Base-by-base conservation (phyloP, 192 early-diverging fungal species). In the Coemansia sp. region DNA sequence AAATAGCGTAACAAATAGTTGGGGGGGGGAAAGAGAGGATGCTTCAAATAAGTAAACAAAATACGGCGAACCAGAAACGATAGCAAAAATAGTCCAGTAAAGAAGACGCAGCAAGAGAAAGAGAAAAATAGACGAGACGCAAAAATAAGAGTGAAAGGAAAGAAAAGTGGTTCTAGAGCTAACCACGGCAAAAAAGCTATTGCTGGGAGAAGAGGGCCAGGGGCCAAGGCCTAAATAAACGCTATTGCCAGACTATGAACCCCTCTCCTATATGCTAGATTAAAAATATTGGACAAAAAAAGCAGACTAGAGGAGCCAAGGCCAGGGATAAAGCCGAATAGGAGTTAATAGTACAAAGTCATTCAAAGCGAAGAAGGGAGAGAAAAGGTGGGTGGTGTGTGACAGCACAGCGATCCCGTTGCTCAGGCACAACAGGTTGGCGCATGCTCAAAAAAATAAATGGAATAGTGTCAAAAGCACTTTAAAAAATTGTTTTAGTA, bases 381-480 rank as follows among this genome's bases (percentile, higher is more conserved):
- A 24, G 5, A 48, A 20, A 50, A 50, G 23, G 13, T 14, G 13
- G 38, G 38, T 13, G 16, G 23, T 23, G 21, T 1, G 24, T 26
- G 46, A 13, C 5, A 50, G 2, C 23, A 26, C 23, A 23, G 46
- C 46, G 23, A 50, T 50, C 46, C 46, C 21, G 46, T 31, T 31
- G 31, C 46, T 26, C 23, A 26, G 46, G 46, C 46, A 50, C 46
- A 50, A 50, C 46, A 50, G 46, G 46, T 50, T 50, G 46, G 46
- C 46, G 11, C 46, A 26, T 26, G 46, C 46, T 10, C 46, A 50
- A 50, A 24, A 45, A 45, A 18, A 6, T n/a, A n/a, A 42, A 4
- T n/a, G 37, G 9, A 45, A 45, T 45, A 45, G 42, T 45, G 18
- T n/a, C 42, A 40, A 45, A 18, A 18, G 8, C 5, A 9, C 42